Evolutionary conservation across 2,329 filamentous ascomycete genomes (phyloP), one percentile per base, ranked within the genome.

Genomic region (Alternaria postmessia): DNA sequence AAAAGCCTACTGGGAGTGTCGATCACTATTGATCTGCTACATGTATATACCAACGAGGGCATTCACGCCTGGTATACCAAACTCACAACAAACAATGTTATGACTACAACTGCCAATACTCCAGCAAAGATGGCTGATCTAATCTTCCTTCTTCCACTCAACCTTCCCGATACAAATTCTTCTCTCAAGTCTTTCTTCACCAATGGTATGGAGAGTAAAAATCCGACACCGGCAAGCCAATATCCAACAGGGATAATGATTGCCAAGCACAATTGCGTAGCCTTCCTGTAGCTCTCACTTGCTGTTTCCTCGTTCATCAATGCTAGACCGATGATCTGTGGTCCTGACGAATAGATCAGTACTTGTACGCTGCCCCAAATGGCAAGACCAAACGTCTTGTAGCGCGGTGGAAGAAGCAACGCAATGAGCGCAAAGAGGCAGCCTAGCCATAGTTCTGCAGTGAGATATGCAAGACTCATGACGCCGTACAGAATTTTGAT

Each of bases 331-430:
- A 49, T 49, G 20, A 36, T 49, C 14, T 49, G 30, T 24, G 47
- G 47, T 7, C 30, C 47, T 34, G 47, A 36, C 16, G 47, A 49
- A 3, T 49, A 49, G 18, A 36, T 49, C 1, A 49, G 30, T 24
- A 49, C 47, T 36, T 49, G 47, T 28, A 49, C 30, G 20, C 47
- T 36, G 24, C 47, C 47, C 47, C 47, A 49, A 28, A 49, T 49
- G 30, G 30, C 47, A 4, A 49, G 47, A 1, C 30, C 47, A 1
- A 49, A 49, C 3, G 30, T 49, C 5, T 49, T 49, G 8, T 49
- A 49, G 5, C 47, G 47, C 18, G 47, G 47, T 5, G 47, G 47
- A 18, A 49, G 47, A 38, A 49, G 47, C 4, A 49, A 28, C 12
- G 47, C 47, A 26, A 49, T 18, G 47, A 49, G 47, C 18, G 47